Percentiles rank a stretch among this genome's conserved stretches.
Conservation (phyloP, 306 rosid species). For the Comarum palustre region DNA sequence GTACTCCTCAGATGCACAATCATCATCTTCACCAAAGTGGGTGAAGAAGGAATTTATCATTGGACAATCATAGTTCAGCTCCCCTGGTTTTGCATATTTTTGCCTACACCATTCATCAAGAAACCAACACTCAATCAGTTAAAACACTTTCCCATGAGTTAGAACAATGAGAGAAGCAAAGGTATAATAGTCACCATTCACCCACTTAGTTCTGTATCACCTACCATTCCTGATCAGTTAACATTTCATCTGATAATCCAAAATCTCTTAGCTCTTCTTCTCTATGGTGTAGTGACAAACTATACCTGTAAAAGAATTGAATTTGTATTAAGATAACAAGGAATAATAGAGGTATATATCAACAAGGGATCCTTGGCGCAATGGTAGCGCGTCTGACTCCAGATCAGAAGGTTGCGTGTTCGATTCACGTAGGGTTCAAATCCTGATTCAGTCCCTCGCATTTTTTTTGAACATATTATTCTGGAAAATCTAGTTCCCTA, state of each 20-base stretch:
- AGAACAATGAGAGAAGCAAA: background rate
- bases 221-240: constrained; percentile 80
- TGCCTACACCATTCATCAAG: constrained; percentile 48
- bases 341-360: no score
- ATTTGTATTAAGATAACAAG: no score
- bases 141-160: background rate
- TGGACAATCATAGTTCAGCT: constrained; percentile 82
- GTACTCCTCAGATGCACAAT: background rate
- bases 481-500: no score
- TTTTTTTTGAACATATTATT: background rate
- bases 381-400: constrained; percentile 17
- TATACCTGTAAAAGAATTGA: constrained; percentile 39
- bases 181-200: background rate
- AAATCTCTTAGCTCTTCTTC: constrained; percentile 65
- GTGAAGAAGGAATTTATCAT: constrained; percentile 77
- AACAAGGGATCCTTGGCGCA: background rate
- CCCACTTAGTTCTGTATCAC: background rate
- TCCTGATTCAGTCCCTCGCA: background rate
- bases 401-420: constrained; percentile 15
- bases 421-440: constrained; percentile 12
- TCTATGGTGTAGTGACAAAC: constrained; percentile 55
- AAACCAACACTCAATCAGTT: background rate
- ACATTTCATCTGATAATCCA: constrained; percentile 82
- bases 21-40: constrained; percentile 40
- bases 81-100: constrained; percentile 68